Base-by-base conservation (phyloP, 306 rosid species). In the Quercus rubra region DNA sequence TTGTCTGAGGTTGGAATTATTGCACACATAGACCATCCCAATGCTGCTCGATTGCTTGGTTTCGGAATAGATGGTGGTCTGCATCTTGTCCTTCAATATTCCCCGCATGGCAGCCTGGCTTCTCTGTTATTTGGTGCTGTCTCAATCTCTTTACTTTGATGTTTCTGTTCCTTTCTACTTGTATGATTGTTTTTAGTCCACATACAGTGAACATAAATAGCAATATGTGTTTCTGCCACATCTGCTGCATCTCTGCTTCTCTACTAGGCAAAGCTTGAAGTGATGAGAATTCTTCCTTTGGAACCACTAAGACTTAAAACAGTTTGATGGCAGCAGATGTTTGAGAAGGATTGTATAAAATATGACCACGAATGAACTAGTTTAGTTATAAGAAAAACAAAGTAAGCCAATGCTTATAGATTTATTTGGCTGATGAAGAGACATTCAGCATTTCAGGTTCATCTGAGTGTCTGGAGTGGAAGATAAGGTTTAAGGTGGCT, bases 1-100 rank as follows among this genome's bases (percentile, higher is more conserved):
- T 78, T 96, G 74, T 80, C 92, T 14, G 99, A 96, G 80, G 90
- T 96, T 67, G 99, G 99, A 79, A 92, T 96, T 31, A 91, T 96
- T 67, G 99, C 97, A 1, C 99, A 96, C 89, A 85, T 91, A 10
- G 89, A 83, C 80, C 98, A 96, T 83, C 89, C 87, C 6, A 91
- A 93, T 71, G 96, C 96, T 19, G 92, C 94, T 18, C 89, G 78
- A 33, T 84, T 96, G 84, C 81, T 93, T 43, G 99, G 99, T 8
- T 96, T 93, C 5, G 97, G 98, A 18, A 79, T 93, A 55, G 95
- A 93, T 1, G 73, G 85, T 0, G 98, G 99, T 51, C 81, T 93
- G 76, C 91, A 85, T 87, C 90, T 96, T 59, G 98, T 96, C 81
- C 96, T 96, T 12, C 93, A 91, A 77, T 86, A 67, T 67, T 89